Evolutionary conservation across 129 eudicot genomes (phyloP).

Genomic region (Pulicaria dysenterica): DNA sequence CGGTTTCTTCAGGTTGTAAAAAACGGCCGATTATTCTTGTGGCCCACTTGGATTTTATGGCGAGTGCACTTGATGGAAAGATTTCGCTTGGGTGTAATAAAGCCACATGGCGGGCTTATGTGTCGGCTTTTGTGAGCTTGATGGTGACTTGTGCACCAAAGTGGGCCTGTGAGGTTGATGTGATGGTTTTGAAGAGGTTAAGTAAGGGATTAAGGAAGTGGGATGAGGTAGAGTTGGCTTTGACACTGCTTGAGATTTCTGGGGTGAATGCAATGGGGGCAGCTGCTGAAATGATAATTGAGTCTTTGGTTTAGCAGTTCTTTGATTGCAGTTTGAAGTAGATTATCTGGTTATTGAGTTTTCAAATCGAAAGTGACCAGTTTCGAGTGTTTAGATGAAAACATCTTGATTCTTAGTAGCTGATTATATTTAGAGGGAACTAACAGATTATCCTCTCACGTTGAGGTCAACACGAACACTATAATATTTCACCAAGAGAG

Average conservation of each 20-base stretch:
- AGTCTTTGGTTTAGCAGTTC: constrained; percentile 27
- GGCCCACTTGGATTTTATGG: constrained; percentile 69
- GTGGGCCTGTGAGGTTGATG: constrained; percentile 81
- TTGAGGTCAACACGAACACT: no score
- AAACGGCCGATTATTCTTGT: constrained; percentile 52
- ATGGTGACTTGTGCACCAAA: constrained; percentile 70
- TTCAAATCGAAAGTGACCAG: background rate
- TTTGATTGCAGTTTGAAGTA: background rate
- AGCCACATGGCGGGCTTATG: constrained; percentile 88
- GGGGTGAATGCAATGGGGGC: constrained; percentile 86
- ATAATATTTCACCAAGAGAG: no score
- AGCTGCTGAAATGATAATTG: constrained; percentile 88
- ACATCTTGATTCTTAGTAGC: no score
- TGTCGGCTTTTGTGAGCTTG: constrained; percentile 75
- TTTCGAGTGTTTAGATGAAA: no score
- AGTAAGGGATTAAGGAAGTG: constrained; percentile 75
- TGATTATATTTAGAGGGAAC: no score
- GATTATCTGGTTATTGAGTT: background rate
- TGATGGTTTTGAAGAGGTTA: constrained; percentile 68
- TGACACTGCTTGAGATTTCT: constrained; percentile 68
- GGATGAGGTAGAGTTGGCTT: constrained; percentile 84
- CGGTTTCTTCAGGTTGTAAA: constrained; percentile 41
- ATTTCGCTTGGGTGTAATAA: constrained; percentile 79
- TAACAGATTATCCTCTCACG: no score
- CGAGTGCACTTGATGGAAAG: constrained; percentile 77